phyloP scores from a whole-genome alignment of 768 basidiomycete genomes.

The Pulveroboletus sp. region DNA sequence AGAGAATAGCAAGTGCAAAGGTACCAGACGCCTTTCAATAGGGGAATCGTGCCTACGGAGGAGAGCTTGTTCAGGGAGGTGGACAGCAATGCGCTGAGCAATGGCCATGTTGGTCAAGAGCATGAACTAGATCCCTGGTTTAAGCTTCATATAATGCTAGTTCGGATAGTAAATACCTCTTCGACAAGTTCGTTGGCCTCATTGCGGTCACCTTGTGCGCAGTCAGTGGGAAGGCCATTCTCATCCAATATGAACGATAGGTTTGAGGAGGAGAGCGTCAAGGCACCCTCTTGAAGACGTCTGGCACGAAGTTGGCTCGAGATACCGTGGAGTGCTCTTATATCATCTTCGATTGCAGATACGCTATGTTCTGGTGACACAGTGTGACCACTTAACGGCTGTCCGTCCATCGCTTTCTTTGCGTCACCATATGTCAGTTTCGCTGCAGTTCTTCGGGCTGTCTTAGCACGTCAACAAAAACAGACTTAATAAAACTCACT shows the following conservation, averaged over 20 bases:
- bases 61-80: conserved; percentile 95
- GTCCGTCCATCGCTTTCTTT: conserved; percentile 77
- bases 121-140: conserved; percentile 66
- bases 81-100: conserved; percentile 89
- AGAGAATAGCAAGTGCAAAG: neutral
- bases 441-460: conserved; percentile 64
- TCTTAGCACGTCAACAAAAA: conserved; percentile 1
- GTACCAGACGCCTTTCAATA: conserved; percentile 82
- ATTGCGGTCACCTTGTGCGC: conserved; percentile 53
- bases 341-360: conserved; percentile 67
- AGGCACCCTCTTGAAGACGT: conserved; percentile 77
- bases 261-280: conserved; percentile 63
- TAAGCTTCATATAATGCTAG: conserved; percentile 1
- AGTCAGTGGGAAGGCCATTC: conserved; percentile 74
- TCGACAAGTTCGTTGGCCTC: conserved; percentile 83
- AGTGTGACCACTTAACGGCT: conserved; percentile 46
- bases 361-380: conserved; percentile 55
- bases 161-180: conserved; percentile 54
- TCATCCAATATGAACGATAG: conserved; percentile 80
- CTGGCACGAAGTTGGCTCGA: conserved; percentile 67
- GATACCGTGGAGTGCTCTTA: conserved; percentile 61
- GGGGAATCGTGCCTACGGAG: conserved; percentile 92
- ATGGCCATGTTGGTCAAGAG: conserved; percentile 84
- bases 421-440: conserved; percentile 82
- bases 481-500: conserved; percentile 41